Conservation (phyloP, 2,329 filamentous ascomycete genomes). For the Phaeophleospora eucalypticola region DNA sequence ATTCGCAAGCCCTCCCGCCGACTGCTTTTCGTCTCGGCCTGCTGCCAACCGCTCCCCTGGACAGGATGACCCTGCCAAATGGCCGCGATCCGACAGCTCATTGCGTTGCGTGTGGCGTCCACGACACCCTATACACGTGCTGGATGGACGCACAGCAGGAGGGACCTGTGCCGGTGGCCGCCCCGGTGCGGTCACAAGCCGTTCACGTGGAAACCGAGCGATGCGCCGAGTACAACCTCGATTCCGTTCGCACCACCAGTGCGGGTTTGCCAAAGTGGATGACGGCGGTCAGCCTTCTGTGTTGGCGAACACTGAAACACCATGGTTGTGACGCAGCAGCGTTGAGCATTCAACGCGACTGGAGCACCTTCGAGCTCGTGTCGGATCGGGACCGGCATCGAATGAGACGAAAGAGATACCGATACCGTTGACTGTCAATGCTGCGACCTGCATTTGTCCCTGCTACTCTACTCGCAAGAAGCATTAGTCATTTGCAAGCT, state of each 20-base stretch:
- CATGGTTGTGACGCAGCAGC: conserved; percentile 8
- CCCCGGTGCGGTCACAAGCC: conserved; percentile 1
- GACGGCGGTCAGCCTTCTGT: background rate
- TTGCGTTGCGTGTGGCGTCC: no score
- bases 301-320: no score
- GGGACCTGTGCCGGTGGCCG: background rate
- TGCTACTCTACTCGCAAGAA: no score
- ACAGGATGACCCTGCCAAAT: background rate
- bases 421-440: no score
- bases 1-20: background rate
- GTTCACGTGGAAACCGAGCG: conserved; percentile 3
- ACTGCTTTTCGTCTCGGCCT: conserved; percentile 2
- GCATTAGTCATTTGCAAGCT: no score
- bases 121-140: conserved; percentile 6
- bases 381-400: no score
- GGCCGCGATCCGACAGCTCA: no score
- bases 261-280: background rate
- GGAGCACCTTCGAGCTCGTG: conserved; percentile 1
- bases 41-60: background rate
- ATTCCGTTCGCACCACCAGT: background rate
- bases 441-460: no score
- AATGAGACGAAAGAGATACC: no score
- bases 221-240: background rate
- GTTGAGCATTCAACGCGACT: conserved; percentile 7
- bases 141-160: conserved; percentile 3